A percentile compares a stretch with the other conserved stretches of the same genome.
phyloP scores from a whole-genome alignment of 805 yeast species.

The Candida takata region DNA sequence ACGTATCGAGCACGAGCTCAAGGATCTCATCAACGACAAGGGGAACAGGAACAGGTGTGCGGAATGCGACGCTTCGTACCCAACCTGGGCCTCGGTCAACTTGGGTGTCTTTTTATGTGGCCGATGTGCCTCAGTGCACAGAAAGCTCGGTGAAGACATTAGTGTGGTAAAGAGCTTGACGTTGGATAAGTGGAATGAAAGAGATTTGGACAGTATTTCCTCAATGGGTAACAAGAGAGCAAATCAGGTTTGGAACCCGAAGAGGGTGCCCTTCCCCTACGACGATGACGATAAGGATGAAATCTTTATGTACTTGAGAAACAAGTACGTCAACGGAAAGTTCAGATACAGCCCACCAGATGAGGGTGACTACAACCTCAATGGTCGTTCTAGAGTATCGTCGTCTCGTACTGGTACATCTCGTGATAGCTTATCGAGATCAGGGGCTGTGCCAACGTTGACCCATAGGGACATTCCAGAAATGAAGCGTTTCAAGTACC shows the following conservation, averaged over 20 bases:
- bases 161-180: constrained; percentile 68
- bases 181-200: constrained; percentile 58
- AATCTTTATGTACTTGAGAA: constrained; percentile 53
- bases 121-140: constrained; percentile 74
- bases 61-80: constrained; percentile 64
- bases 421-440: constrained; percentile 11
- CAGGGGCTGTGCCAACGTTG: constrained; percentile 30
- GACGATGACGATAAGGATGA: constrained; percentile 66
- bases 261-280: constrained; percentile 59
- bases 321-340: constrained; percentile 61
- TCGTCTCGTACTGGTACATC: too few relatives aligned
- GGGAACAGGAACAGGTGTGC: constrained; percentile 69
- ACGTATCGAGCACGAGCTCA: constrained; percentile 43
- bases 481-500: constrained; percentile 45
- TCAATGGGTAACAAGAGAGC: constrained; percentile 58
- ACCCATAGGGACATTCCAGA: constrained; percentile 47
- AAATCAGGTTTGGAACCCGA: constrained; percentile 59
- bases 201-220: constrained; percentile 41
- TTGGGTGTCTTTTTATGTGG: constrained; percentile 77
- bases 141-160: constrained; percentile 53
- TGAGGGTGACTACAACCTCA: constrained; percentile 24
- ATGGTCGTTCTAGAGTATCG: constrained; percentile 6
- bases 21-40: constrained; percentile 50
- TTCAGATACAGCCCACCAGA: constrained; percentile 31
- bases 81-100: constrained; percentile 34